Evolutionary conservation across 257 asterid genomes (phyloP).

Genomic region (Galeopsis tetrahit): DNA sequence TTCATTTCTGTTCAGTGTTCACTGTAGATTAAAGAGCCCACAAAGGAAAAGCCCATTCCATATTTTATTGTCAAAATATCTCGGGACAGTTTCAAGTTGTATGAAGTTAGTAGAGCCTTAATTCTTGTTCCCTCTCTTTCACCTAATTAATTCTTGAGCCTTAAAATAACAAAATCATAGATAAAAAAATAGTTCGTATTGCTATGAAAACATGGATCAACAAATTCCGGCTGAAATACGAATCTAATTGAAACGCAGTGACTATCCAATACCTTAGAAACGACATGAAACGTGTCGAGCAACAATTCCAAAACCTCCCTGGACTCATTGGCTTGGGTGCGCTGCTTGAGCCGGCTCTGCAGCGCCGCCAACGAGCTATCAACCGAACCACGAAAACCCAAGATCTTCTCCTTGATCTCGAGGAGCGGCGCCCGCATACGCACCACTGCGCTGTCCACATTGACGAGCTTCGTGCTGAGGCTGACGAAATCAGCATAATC

Average conservation of each 20-base stretch:
- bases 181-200: background rate
- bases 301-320: slow-evolving; percentile 86
- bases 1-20: background rate
- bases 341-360: slow-evolving; percentile 79
- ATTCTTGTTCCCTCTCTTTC: background rate
- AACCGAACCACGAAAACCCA: slow-evolving; percentile 67
- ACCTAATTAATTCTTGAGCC: slow-evolving; percentile 2
- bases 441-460: slow-evolving; percentile 88
- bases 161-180: background rate
- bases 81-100: background rate
- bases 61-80: background rate
- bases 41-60: background rate
- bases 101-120: slow-evolving; percentile 4
- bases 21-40: background rate
- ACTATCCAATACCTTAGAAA: slow-evolving; percentile 68
- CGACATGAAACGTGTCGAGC: slow-evolving; percentile 94
- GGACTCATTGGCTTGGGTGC: slow-evolving; percentile 82
- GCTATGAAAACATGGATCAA: background rate
- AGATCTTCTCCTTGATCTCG: slow-evolving; percentile 87
- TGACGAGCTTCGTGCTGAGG: slow-evolving; percentile 89
- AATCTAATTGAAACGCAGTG: slow-evolving; percentile 12
- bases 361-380: slow-evolving; percentile 72
- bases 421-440: slow-evolving; percentile 95
- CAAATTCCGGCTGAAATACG: background rate
- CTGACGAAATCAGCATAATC: slow-evolving; percentile 93